Percentiles rank a stretch among this genome's conserved stretches.
Conservation (phyloP, 495 filamentous ascomycete species). For the Melanomma pulvis-pyrius region DNA sequence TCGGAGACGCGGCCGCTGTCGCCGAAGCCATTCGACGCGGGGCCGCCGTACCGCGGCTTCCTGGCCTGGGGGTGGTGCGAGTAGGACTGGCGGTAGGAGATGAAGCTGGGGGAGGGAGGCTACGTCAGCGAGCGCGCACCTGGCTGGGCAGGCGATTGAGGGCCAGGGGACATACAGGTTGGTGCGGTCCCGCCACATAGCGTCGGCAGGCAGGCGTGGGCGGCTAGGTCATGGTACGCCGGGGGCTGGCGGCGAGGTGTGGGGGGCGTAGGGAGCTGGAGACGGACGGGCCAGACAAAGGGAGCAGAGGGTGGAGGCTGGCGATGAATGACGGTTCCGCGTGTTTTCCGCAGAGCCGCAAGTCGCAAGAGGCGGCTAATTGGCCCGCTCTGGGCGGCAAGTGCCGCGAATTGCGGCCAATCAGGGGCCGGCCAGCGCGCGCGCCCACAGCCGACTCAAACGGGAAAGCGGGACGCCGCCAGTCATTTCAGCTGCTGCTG, state of each 20-base stretch:
- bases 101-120: conserved; percentile 69
- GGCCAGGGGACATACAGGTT: conserved; percentile 71
- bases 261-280: no score
- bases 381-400: conserved; percentile 7
- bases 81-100: conserved; percentile 98
- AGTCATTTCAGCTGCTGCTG: conserved; percentile 25
- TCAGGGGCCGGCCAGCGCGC: not conserved
- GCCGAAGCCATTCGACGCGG: conserved; percentile 73
- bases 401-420: not conserved
- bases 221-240: conserved; percentile 33
- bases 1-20: conserved; percentile 62
- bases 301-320: not conserved
- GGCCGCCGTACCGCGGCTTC: conserved; percentile 69
- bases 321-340: not conserved
- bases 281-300: no score
- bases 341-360: conserved; percentile 28
- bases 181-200: conserved; percentile 97
- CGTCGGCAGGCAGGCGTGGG: conserved; percentile 41
- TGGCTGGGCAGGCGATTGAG: no score
- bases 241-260: not conserved
- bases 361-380: not conserved
- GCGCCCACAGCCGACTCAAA: no score
- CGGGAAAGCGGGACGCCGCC: conserved; percentile 22
- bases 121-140: conserved; percentile 29
- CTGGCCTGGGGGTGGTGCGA: conserved; percentile 91